These are phyloP conservation scores for Zalaria sp. DNA, from an alignment of 2,329 filamentous ascomycete species.

Conservation along the genomic window DNA sequence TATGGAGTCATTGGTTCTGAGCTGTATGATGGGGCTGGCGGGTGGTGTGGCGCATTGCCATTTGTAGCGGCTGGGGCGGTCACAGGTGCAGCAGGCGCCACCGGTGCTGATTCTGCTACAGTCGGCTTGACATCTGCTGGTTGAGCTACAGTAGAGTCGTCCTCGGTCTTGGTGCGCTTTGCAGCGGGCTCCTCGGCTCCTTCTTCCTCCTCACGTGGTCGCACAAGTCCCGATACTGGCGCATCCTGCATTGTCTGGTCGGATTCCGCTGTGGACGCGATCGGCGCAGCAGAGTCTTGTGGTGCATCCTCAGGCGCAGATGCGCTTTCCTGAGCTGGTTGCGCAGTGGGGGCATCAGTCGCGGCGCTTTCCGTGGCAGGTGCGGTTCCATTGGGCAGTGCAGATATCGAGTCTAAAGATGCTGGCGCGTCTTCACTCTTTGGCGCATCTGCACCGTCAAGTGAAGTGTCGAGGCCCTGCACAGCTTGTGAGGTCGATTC, in stretches of 20 bases:
- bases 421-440: not conserved
- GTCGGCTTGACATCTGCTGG: slow-evolving; percentile 12
- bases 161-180: slow-evolving; percentile 68
- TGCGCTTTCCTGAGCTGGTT: not conserved
- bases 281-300: not conserved
- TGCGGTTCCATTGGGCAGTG: not conserved
- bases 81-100: slow-evolving; percentile 3
- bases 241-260: slow-evolving; percentile 22
- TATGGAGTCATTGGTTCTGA: slow-evolving; percentile 39
- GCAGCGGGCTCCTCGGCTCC: slow-evolving; percentile 48
- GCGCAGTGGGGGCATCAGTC: not conserved
- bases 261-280: not conserved
- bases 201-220: slow-evolving; percentile 64
- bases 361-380: not conserved
- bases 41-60: slow-evolving; percentile 9
- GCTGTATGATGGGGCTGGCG: slow-evolving; percentile 17
- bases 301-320: not conserved
- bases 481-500: too few species aligned
- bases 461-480: too few species aligned
- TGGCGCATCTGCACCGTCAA: too few species aligned
- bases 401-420: not conserved
- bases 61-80: slow-evolving; percentile 6
- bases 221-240: slow-evolving; percentile 33
- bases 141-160: slow-evolving; percentile 14
- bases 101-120: slow-evolving; percentile 6